Evolutionary conservation across 441 rosid genomes (phyloP), one percentile per base, ranked within the genome.

Genomic region (Isatis lusitanica): DNA sequence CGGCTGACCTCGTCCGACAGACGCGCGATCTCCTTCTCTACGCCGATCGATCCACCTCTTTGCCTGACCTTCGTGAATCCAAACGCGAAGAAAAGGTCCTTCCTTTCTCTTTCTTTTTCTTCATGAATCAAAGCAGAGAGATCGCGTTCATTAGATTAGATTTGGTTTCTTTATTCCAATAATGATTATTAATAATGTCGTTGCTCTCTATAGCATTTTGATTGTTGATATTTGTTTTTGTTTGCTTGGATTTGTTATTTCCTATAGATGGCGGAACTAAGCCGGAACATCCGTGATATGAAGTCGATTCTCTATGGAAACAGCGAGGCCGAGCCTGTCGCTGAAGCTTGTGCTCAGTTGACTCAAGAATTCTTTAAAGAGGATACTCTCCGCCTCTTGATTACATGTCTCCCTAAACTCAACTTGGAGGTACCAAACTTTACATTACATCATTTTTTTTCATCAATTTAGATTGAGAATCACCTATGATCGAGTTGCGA

Each of bases 1-100:
- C 98, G 0, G 81, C 77, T 48, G 99, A 92, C 62, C 74, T 88
- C 75, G 96, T 94, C 63, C 88, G 96, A 17, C 98, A 94, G 71
- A 85, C 97, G 7, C 98, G 96, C 70, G 94, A 92, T 82, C 92
- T 95, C 65, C 92, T 95, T 52, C 81, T 83, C 57, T 87, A 66
- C 50, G 81, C 77, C n/a, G 82, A 84, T 44, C 82, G 79, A 48
- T 47, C 78, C 60, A 35, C 8, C 75, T 66, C 81, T 39, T 13
- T 35, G 40, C 68, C 85, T 44, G 97, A 91, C 71, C 39, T 71
- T 24, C 85, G 87, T 1, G 98, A 90, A 36, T 53, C 79, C 64
- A 92, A 88, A 81, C 96, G 92, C 44, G 98, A 94, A 18, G 99
- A 94, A 74, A 94, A 90, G 99, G 99, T 91, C 56, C 35, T 7